Base-by-base conservation (phyloP, 306 rosid genomes). In the Cucurbita moschata region DNA sequence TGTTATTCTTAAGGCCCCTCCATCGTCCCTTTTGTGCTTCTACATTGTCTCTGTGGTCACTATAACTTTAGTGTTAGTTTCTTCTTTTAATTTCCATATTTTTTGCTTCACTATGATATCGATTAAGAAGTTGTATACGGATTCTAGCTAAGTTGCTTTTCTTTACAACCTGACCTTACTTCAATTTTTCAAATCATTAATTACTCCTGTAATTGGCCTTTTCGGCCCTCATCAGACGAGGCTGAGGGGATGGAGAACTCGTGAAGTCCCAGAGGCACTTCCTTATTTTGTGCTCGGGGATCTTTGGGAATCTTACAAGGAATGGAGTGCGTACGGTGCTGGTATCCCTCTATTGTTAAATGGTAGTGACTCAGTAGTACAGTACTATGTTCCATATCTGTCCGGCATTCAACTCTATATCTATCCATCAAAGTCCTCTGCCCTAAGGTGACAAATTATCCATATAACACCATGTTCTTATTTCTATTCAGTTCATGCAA, bases 311-410 rank as follows among this genome's bases (percentile, higher is more conserved):
- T 88, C 96, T 8, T 92, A 84, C 73, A 86, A 84, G 80, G 97
- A 92, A 72, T 89, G 96, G 96, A 92, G 97, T 65, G 96, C 92
- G 6, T 92, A 86, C 57, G 97, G 97, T 26, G 90, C 89, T 0
- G 97, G 95, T 64, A 96, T 89, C 19, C 96, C 97, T 40, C 82
- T 89, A 59, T 63, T 89, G 79, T 82, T 92, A 81, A 82, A 87
- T 81, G 96, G 96, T 62, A 84, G 80, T 72, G 90, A 89, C 79
- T 89, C 96, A 6, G 97, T 92, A 19, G 80, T 86, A 18, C 97
- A 92, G 86, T 92, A 89, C 81, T 92, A 88, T 58, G 94, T 88
- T 66, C 96, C 90, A 7, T 89, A 86, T 74, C 86, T 92, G 87
- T 92, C 97, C 58, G 97, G 87, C 73, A 89, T 92, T 81, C 96